Percentiles rank a stretch among this genome's conserved stretches.
Conservation (phyloP, 495 filamentous ascomycete genomes). For the Penicillium ochrochloron region DNA sequence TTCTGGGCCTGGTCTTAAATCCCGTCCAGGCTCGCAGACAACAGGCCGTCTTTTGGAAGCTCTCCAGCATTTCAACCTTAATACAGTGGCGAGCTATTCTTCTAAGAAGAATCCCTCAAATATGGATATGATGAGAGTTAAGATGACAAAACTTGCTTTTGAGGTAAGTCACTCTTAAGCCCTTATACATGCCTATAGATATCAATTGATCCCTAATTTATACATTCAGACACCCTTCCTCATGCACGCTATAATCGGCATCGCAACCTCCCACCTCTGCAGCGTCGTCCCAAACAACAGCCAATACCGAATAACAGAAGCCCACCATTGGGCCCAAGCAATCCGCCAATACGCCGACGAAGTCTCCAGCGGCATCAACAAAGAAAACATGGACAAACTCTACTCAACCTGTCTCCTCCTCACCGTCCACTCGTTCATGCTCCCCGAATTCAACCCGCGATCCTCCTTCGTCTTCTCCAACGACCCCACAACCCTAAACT, state of each 20-base stretch:
- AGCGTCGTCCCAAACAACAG: conserved; percentile 33
- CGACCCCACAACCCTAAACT: conserved; percentile 41
- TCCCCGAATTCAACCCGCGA: conserved; percentile 42
- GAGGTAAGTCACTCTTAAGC: conserved; percentile 30
- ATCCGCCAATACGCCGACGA: conserved; percentile 45
- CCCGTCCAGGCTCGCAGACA: background rate
- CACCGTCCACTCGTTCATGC: conserved; percentile 43
- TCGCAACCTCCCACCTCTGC: conserved; percentile 47
- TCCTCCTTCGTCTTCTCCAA: conserved; percentile 49
- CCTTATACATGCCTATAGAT: background rate
- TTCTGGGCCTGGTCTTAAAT: conserved; percentile 2
- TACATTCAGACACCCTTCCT: conserved; percentile 47
- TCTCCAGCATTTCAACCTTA: conserved; percentile 42
- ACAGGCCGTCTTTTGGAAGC: conserved; percentile 25
- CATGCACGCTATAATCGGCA: conserved; percentile 52
- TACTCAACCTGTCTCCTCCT: conserved; percentile 50
- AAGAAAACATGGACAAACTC: conserved; percentile 48
- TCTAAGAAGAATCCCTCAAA: conserved; percentile 20
- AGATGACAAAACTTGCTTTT: conserved; percentile 45
- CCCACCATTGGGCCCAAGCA: conserved; percentile 49
- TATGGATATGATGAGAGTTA: conserved; percentile 35
- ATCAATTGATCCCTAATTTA: conserved; percentile 11
- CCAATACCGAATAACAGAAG: conserved; percentile 41
- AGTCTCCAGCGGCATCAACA: conserved; percentile 32
- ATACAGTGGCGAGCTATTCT: conserved; percentile 29